Conservation (phyloP, 164 flowering plant genomes). For the Sedum album region DNA sequence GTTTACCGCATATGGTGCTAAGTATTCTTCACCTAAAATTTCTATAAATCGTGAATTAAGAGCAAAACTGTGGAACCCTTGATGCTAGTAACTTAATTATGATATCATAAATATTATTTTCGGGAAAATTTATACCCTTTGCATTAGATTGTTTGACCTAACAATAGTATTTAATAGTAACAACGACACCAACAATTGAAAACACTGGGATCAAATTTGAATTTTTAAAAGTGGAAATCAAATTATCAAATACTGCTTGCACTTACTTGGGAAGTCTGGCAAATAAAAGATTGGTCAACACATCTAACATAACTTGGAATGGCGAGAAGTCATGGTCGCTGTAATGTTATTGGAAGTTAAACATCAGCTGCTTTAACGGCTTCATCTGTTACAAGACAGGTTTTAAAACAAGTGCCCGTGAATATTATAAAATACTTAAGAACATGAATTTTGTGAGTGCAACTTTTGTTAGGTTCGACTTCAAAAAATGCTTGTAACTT, state of each 20-base stretch:
- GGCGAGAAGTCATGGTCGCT: conserved; percentile 89
- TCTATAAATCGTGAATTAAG: too few species aligned
- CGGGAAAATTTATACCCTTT: neutral
- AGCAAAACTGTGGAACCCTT: too few species aligned
- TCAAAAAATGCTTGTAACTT: neutral
- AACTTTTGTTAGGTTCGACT: neutral
- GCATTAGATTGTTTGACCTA: neutral
- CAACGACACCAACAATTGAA: neutral
- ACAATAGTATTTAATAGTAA: neutral
- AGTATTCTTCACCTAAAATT: too few species aligned
- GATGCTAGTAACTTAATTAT: too few species aligned
- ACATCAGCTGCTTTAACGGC: conserved; percentile 73
- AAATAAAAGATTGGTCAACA: conserved; percentile 75
- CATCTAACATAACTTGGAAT: conserved; percentile 90
- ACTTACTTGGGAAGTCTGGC: conserved; percentile 78
- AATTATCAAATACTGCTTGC: neutral
- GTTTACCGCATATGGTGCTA: too few species aligned
- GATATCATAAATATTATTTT: neutral
- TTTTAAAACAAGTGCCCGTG: neutral
- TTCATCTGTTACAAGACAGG: conserved; percentile 60
- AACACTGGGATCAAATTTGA: neutral
- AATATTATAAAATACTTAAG: neutral
- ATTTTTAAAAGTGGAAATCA: neutral
- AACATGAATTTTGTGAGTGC: neutral
- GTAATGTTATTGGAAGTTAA: conserved; percentile 70